These are phyloP conservation scores for Brassica incana DNA, from an alignment of 345 rosid genomes.

Conservation along the genomic window DNA sequence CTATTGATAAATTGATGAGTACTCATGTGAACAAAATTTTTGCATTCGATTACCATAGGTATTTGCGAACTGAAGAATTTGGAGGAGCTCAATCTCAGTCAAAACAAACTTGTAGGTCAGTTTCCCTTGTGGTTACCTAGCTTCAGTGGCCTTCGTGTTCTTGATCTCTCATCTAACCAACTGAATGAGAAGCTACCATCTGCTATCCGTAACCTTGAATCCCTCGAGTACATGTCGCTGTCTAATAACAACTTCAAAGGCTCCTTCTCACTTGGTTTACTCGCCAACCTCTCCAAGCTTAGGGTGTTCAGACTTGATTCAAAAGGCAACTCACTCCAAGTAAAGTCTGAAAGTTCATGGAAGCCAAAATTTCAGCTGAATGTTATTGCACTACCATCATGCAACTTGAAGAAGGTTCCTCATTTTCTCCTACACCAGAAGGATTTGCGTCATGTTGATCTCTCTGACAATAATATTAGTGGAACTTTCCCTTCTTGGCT, in stretches of 20 bases:
- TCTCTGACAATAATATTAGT: not conserved
- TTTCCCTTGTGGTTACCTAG: slow-evolving; percentile 3
- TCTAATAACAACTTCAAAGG: slow-evolving; percentile 24
- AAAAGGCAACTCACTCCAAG: not conserved
- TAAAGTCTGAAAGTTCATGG: not conserved
- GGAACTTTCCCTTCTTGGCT: not conserved
- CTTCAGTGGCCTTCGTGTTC: slow-evolving; percentile 8
- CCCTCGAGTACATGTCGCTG: slow-evolving; percentile 24
- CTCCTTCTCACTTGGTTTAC: not conserved
- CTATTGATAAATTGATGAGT: not conserved
- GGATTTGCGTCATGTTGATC: not conserved
- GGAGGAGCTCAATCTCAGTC: slow-evolving; percentile 12
- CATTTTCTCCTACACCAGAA: slow-evolving; percentile 26
- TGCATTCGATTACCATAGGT: not conserved
- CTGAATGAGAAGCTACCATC: not conserved
- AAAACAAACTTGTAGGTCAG: slow-evolving; percentile 1
- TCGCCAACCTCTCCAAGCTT: slow-evolving; percentile 22
- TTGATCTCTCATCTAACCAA: slow-evolving; percentile 23
- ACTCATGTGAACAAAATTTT: not conserved
- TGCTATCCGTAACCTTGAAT: slow-evolving; percentile 3
- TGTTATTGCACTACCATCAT: slow-evolving; percentile 1
- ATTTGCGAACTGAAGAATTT: slow-evolving; percentile 15
- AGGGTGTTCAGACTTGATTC: slow-evolving; percentile 10
- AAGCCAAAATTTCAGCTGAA: slow-evolving; percentile 20
- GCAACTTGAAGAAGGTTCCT: slow-evolving; percentile 25